These are phyloP conservation scores for Ceratocystis albifundus DNA, from an alignment of 2,329 filamentous ascomycete species.

Conservation along the genomic window DNA sequence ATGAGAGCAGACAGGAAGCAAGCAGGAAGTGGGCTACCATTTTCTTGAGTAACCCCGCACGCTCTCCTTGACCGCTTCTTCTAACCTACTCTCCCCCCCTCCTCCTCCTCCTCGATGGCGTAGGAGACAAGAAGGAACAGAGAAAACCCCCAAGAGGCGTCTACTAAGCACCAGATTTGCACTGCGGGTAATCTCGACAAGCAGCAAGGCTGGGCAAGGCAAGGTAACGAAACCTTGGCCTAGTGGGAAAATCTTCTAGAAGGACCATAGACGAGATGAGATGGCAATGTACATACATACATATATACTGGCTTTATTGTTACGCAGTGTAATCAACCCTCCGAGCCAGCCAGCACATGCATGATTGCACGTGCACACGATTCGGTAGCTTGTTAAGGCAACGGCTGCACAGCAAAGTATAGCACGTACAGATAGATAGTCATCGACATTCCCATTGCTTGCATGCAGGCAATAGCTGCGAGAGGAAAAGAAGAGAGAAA, in stretches of 20 bases:
- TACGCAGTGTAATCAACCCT: neutral
- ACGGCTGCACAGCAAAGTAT: neutral
- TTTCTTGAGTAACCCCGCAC: neutral
- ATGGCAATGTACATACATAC: conserved; percentile 8
- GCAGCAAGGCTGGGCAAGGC: neutral
- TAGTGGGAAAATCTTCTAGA: conserved; percentile 1
- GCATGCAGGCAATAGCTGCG: neutral
- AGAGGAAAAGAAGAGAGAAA: neutral
- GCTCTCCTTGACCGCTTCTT: conserved; percentile 10
- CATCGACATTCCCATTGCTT: neutral
- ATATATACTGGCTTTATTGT: neutral
- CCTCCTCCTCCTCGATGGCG: neutral
- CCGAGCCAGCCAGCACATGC: neutral
- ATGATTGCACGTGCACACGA: neutral
- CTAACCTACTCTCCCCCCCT: neutral
- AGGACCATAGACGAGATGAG: conserved; percentile 13
- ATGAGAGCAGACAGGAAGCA: neutral
- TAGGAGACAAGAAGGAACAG: neutral
- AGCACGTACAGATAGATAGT: neutral
- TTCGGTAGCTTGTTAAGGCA: neutral
- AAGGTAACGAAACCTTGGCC: neutral
- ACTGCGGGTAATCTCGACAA: conserved; percentile 7
- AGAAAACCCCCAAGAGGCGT: neutral
- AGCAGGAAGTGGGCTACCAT: neutral
- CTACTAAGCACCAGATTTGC: neutral